Percentiles rank a stretch among this genome's conserved stretches.
Evolutionary conservation across 805 yeast species (phyloP).

Genomic region (Komagataella pastoris): DNA sequence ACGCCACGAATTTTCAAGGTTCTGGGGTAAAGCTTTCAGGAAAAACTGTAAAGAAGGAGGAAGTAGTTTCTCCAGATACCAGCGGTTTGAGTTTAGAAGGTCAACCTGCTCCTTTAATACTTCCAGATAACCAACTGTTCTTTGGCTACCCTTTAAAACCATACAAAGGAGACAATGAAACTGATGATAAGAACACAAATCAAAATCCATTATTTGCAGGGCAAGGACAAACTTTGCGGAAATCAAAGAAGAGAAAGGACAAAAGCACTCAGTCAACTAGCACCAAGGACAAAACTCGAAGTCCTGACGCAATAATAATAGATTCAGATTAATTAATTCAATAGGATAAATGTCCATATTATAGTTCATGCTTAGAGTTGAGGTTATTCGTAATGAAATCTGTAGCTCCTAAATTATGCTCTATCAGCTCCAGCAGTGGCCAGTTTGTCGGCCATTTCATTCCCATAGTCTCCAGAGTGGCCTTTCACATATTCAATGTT

Average conservation of each 20-base stretch:
- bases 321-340: conserved; percentile 26
- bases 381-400: background rate
- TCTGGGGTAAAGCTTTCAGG: conserved; percentile 66
- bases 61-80: conserved; percentile 15
- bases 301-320: conserved; percentile 74
- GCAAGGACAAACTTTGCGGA: conserved; percentile 63
- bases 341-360: background rate
- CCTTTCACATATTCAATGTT: conserved; percentile 54
- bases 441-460: conserved; percentile 61
- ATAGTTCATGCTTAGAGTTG: background rate
- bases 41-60: conserved; percentile 19
- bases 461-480: conserved; percentile 58
- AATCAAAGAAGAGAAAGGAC: conserved; percentile 46
- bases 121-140: conserved; percentile 81
- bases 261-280: conserved; percentile 32
- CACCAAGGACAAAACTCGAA: conserved; percentile 48
- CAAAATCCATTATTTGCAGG: conserved; percentile 33
- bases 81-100: conserved; percentile 39
- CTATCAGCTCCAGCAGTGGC: conserved; percentile 53
- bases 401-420: background rate
- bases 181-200: conserved; percentile 14
- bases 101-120: conserved; percentile 53
- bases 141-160: conserved; percentile 80
- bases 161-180: conserved; percentile 24
- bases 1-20: conserved; percentile 32